Evolutionary conservation across 2,329 filamentous ascomycete genomes (phyloP).

Genomic region (Apiospora phragmitis): DNA sequence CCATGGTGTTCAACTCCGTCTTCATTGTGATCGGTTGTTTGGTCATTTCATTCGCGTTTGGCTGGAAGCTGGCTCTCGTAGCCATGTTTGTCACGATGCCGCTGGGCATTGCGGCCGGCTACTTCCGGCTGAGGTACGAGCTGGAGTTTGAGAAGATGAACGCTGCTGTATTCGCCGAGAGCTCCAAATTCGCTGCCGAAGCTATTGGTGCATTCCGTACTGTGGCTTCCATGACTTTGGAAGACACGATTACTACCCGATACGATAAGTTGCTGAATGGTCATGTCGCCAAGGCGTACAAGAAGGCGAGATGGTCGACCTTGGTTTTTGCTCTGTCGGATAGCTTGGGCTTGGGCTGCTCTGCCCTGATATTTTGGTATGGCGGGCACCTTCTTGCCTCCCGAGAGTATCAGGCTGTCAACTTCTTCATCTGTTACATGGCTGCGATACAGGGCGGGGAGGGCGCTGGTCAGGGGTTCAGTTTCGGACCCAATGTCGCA

Average conservation of each 20-base stretch:
- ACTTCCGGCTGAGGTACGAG: conserved; percentile 57
- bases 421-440: conserved; percentile 62
- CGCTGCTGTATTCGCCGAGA: conserved; percentile 66
- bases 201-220: conserved; percentile 74
- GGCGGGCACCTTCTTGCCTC: conserved; percentile 58
- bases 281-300: conserved; percentile 61
- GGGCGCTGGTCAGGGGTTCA: conserved; percentile 65
- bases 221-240: conserved; percentile 69
- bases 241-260: conserved; percentile 61
- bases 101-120: conserved; percentile 47
- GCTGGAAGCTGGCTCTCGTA: conserved; percentile 76
- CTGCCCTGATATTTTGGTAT: conserved; percentile 69
- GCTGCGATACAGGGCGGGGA: conserved; percentile 69
- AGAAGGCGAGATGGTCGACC: conserved; percentile 61
- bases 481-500: conserved; percentile 65
- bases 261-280: conserved; percentile 59
- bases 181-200: conserved; percentile 74
- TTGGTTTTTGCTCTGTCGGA: conserved; percentile 70
- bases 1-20: conserved; percentile 38
- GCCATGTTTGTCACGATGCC: conserved; percentile 61
- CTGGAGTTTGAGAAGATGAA: conserved; percentile 70
- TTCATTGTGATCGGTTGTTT: conserved; percentile 67
- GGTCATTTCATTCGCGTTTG: conserved; percentile 68
- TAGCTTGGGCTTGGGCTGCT: conserved; percentile 61
- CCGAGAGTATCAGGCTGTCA: conserved; percentile 46